Conservation (phyloP, 2,329 filamentous ascomycete genomes). For the Thelonectria olida region DNA sequence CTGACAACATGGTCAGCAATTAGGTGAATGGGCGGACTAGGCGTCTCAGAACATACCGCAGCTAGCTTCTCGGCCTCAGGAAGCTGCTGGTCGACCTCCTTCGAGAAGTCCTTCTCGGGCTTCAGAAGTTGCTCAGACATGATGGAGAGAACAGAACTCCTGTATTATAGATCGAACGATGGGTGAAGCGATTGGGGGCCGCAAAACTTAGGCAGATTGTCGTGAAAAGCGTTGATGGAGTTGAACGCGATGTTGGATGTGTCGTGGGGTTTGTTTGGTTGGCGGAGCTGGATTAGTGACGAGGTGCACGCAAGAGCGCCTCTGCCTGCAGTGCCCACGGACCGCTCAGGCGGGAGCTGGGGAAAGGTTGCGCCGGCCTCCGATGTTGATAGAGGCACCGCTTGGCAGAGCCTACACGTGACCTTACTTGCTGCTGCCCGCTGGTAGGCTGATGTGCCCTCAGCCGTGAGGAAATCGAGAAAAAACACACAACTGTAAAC, state of each 20-base stretch:
- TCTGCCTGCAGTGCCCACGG: conserved; percentile 39
- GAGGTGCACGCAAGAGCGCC: conserved; percentile 51
- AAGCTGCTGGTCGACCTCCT: conserved; percentile 92
- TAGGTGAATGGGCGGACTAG: not conserved
- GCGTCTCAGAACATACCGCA: conserved; percentile 68
- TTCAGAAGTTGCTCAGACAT: conserved; percentile 89
- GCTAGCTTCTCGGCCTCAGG: conserved; percentile 91
- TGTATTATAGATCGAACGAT: conserved; percentile 15
- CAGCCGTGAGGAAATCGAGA: too few species aligned
- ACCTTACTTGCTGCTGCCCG: too few species aligned
- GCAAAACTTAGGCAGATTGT: conserved; percentile 9
- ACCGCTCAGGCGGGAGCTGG: conserved; percentile 28
- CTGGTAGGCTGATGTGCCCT: too few species aligned
- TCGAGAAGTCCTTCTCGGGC: conserved; percentile 98
- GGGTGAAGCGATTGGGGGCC: not conserved
- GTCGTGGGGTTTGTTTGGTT: conserved; percentile 38
- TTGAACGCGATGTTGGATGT: conserved; percentile 31
- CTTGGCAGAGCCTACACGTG: too few species aligned
- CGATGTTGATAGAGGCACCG: not conserved
- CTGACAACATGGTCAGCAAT: conserved; percentile 53
- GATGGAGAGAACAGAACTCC: conserved; percentile 32
- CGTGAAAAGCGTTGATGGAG: conserved; percentile 15
- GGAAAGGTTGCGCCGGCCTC: conserved; percentile 16
- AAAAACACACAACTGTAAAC: too few species aligned
- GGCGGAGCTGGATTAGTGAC: conserved; percentile 42